phyloP scores from a whole-genome alignment of 345 rosid genomes.

The Arabidopsis thaliana region DNA sequence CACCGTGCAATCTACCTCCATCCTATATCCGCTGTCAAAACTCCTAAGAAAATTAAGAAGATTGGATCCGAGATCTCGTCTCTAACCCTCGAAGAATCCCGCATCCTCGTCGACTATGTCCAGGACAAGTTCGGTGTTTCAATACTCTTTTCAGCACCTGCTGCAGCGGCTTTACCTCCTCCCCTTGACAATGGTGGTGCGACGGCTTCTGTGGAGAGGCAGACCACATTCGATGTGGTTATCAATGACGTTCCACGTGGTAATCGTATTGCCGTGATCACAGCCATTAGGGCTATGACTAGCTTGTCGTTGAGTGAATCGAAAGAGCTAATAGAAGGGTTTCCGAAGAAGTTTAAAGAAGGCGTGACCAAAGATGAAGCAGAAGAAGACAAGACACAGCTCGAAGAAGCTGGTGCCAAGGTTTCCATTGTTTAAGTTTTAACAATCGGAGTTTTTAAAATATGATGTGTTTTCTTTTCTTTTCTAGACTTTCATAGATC shows the following conservation, averaged over 20 bases:
- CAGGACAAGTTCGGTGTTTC: constrained; percentile 84
- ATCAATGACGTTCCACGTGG: constrained; percentile 73
- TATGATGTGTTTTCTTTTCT: neutral
- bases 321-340: constrained; percentile 73
- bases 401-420: constrained; percentile 83
- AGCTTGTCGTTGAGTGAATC: constrained; percentile 82
- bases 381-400: constrained; percentile 80
- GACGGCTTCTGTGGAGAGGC: constrained; percentile 57
- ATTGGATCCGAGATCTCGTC: constrained; percentile 65
- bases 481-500: too few species aligned
- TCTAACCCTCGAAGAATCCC: constrained; percentile 75
- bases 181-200: constrained; percentile 42
- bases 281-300: constrained; percentile 69
- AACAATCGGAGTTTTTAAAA: neutral
- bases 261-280: constrained; percentile 75
- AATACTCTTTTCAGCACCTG: constrained; percentile 67
- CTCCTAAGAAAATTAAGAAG: constrained; percentile 71
- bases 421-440: constrained; percentile 53
- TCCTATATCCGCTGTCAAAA: constrained; percentile 60
- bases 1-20: constrained; percentile 57
- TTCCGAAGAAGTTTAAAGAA: constrained; percentile 85
- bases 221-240: constrained; percentile 78
- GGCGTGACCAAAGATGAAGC: constrained; percentile 79
- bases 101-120: constrained; percentile 71
- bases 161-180: constrained; percentile 51